Percentiles rank a stretch among this genome's conserved stretches.
Conservation (phyloP, 148 eudicot genomes). For the Limonium bicolor region DNA sequence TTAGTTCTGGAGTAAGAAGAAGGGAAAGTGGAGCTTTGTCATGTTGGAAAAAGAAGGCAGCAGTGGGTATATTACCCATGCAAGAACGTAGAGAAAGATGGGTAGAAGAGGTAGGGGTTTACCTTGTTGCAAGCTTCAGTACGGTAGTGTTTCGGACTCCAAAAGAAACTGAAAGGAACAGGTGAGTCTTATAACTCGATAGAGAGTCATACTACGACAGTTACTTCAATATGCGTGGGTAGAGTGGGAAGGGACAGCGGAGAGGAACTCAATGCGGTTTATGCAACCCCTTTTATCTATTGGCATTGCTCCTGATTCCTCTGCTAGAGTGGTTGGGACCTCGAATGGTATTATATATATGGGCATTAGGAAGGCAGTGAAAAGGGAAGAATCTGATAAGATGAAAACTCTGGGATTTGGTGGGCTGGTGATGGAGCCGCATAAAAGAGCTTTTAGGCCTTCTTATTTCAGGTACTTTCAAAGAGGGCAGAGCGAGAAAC, state of each 20-base stretch:
- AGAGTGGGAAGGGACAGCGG: constrained; percentile 42
- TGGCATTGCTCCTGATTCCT: constrained; percentile 74
- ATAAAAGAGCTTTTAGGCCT: constrained; percentile 44
- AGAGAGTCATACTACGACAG: constrained; percentile 88
- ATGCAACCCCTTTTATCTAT: constrained; percentile 66
- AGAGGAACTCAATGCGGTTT: constrained; percentile 62
- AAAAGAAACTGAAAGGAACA: constrained; percentile 88
- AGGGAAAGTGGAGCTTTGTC: no score
- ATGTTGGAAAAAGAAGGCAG: no score
- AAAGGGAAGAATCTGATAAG: constrained; percentile 14
- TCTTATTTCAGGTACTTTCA: constrained; percentile 69
- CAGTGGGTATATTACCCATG: no score
- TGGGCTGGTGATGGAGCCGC: constrained; percentile 22
- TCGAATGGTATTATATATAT: constrained; percentile 66
- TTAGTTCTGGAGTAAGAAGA: no score
- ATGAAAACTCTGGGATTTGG: constrained; percentile 20
- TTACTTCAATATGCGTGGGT: constrained; percentile 74
- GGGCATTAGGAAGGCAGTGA: constrained; percentile 56
- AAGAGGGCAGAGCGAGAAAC: constrained; percentile 75
- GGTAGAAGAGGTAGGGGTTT: no score
- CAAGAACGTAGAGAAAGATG: no score
- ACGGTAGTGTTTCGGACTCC: no score
- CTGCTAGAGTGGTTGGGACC: constrained; percentile 58
- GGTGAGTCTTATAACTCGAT: constrained; percentile 52
- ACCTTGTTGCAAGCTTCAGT: no score